These are phyloP conservation scores for Apiospora arundinis DNA, from an alignment of 2,329 filamentous ascomycete species.

Conservation along the genomic window DNA sequence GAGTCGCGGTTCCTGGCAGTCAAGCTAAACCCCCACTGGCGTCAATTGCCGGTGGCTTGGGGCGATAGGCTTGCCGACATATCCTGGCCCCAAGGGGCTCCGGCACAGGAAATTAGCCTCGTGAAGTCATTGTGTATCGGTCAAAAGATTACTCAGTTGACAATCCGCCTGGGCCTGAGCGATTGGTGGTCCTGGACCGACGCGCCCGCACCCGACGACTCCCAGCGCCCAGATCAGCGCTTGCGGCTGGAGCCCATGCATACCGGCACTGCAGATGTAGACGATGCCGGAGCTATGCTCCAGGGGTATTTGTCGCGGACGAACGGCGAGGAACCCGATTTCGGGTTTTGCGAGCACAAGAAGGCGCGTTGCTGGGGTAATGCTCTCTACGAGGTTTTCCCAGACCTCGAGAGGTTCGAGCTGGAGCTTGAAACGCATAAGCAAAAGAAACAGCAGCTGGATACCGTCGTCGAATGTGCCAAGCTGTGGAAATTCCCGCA, in stretches of 20 bases:
- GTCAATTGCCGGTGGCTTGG: not conserved
- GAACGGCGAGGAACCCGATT: slow-evolving; percentile 33
- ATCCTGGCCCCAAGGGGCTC: slow-evolving; percentile 1
- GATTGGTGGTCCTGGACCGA: slow-evolving; percentile 38
- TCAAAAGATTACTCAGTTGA: slow-evolving; percentile 33
- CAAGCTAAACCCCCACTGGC: not conserved
- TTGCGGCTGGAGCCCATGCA: slow-evolving; percentile 37
- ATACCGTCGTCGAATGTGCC: slow-evolving; percentile 33
- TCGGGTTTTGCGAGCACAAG: slow-evolving; percentile 34
- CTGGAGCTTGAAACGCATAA: slow-evolving; percentile 36
- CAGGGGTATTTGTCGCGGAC: slow-evolving; percentile 34
- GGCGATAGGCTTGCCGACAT: slow-evolving; percentile 20
- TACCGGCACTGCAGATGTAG: slow-evolving; percentile 29
- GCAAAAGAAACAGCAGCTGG: slow-evolving; percentile 34
- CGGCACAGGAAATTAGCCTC: not conserved
- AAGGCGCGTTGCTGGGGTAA: slow-evolving; percentile 35
- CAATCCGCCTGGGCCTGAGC: slow-evolving; percentile 34
- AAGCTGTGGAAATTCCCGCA: slow-evolving; percentile 37
- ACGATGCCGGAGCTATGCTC: slow-evolving; percentile 31
- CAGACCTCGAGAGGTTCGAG: slow-evolving; percentile 34
- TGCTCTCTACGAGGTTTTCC: slow-evolving; percentile 35
- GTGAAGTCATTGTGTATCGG: slow-evolving; percentile 19
- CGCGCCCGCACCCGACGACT: slow-evolving; percentile 24
- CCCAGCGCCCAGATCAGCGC: slow-evolving; percentile 25
- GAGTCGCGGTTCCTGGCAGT: slow-evolving; percentile 26